These are phyloP conservation scores for Pichia manshurica DNA, from an alignment of 805 yeast genomes.

Conservation along the genomic window DNA sequence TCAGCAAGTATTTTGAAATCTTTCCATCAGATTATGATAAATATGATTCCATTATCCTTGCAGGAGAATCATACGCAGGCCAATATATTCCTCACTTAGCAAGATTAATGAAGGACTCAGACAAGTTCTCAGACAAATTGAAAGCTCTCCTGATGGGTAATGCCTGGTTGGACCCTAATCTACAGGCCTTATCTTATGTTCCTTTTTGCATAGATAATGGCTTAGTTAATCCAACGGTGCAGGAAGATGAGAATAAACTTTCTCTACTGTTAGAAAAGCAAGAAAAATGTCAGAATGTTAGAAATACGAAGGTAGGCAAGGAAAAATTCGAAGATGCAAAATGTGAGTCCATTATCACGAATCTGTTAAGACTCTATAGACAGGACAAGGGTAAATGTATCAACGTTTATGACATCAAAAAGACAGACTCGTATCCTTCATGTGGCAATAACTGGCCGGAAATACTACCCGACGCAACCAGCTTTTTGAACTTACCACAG, in stretches of 20 bases:
- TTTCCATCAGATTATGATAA: constrained; percentile 59
- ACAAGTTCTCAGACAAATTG: constrained; percentile 35
- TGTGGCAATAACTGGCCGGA: constrained; percentile 96
- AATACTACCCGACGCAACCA: constrained; percentile 42
- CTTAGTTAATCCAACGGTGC: constrained; percentile 36
- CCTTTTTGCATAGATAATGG: constrained; percentile 63
- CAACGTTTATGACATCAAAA: constrained; percentile 77
- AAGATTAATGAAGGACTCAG: constrained; percentile 47
- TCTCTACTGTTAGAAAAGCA: constrained; percentile 41
- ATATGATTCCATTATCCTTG: constrained; percentile 54
- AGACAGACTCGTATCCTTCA: constrained; percentile 67
- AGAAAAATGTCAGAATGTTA: constrained; percentile 53
- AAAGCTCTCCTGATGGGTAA: constrained; percentile 78
- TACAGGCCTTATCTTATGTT: constrained; percentile 73
- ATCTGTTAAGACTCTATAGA: constrained; percentile 29
- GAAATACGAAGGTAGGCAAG: constrained; percentile 27
- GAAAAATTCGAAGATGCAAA: constrained; percentile 21
- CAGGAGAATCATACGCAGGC: constrained; percentile 97
- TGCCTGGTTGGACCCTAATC: constrained; percentile 90
- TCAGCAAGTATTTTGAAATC: constrained; percentile 56
- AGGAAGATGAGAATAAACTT: constrained; percentile 33
- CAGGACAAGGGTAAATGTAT: constrained; percentile 42
- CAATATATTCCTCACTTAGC: constrained; percentile 92
- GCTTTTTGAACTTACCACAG: constrained; percentile 41
- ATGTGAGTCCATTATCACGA: constrained; percentile 39